Percentiles rank a stretch among this genome's conserved stretches.
phyloP scores from a whole-genome alignment of 331 rosid species.

The Acacia pycnantha region DNA sequence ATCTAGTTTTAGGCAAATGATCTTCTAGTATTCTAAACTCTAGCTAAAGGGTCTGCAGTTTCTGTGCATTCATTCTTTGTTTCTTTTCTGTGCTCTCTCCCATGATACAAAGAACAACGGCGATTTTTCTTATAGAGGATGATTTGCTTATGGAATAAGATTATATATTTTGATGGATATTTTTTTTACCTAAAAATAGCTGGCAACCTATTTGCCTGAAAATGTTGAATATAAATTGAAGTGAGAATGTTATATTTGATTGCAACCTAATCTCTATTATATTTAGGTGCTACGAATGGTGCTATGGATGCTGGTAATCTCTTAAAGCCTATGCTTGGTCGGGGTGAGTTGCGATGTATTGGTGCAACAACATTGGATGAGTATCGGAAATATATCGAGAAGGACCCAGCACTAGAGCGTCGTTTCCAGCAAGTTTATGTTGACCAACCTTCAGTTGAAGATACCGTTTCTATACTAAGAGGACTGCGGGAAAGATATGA shows the following conservation, averaged over 20 bases:
- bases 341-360: constrained; percentile 94
- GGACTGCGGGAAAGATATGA: constrained; percentile 98
- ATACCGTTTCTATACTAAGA: constrained; percentile 85
- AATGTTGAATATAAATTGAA: constrained; percentile 11
- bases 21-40: background rate
- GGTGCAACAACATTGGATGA: constrained; percentile 98
- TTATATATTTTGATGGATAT: constrained; percentile 7
- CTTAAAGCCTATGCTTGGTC: constrained; percentile 99
- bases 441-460: constrained; percentile 88
- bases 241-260: constrained; percentile 18
- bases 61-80: background rate
- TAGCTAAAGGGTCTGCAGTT: constrained; percentile 7
- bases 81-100: background rate
- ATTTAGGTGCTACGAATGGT: constrained; percentile 92
- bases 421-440: constrained; percentile 99
- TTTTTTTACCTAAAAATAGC: background rate
- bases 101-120: background rate
- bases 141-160: background rate
- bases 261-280: constrained; percentile 22
- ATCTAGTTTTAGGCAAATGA: constrained; percentile 6
- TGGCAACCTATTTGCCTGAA: background rate
- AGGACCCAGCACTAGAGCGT: constrained; percentile 96
- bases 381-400: constrained; percentile 92
- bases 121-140: background rate
- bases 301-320: constrained; percentile 99